These are phyloP conservation scores for Colletotrichum sp. DNA, from an alignment of 2,329 filamentous ascomycete genomes.

Conservation along the genomic window DNA sequence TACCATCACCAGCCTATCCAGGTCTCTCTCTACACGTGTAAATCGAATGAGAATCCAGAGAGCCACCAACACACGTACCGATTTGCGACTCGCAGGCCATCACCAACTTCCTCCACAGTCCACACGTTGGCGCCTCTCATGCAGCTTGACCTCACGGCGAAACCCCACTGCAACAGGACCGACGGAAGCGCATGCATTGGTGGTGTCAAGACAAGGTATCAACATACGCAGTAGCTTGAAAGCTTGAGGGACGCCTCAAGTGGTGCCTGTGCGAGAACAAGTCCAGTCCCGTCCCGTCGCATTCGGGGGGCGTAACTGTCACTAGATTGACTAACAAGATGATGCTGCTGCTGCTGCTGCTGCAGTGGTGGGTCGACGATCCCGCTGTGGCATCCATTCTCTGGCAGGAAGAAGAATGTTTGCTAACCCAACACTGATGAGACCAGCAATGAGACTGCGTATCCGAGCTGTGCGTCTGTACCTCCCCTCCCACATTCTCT, in stretches of 20 bases:
- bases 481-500: neutral
- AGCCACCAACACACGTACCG: neutral
- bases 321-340: neutral
- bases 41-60: neutral
- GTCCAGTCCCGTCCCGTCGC: neutral
- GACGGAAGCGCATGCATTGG: neutral
- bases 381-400: neutral
- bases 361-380: neutral
- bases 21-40: neutral
- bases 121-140: neutral
- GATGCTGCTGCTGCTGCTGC: neutral
- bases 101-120: neutral
- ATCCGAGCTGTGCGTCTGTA: neutral
- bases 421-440: neutral
- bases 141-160: slow-evolving; percentile 2
- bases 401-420: neutral
- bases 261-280: neutral
- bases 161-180: neutral
- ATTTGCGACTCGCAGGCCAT: neutral
- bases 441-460: neutral
- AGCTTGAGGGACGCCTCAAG: neutral
- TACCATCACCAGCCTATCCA: neutral
- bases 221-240: neutral
- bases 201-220: neutral
- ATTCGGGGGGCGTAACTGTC: neutral